phyloP scores from a whole-genome alignment of 495 filamentous ascomycete species.

The Penicillium dipodomyicola region DNA sequence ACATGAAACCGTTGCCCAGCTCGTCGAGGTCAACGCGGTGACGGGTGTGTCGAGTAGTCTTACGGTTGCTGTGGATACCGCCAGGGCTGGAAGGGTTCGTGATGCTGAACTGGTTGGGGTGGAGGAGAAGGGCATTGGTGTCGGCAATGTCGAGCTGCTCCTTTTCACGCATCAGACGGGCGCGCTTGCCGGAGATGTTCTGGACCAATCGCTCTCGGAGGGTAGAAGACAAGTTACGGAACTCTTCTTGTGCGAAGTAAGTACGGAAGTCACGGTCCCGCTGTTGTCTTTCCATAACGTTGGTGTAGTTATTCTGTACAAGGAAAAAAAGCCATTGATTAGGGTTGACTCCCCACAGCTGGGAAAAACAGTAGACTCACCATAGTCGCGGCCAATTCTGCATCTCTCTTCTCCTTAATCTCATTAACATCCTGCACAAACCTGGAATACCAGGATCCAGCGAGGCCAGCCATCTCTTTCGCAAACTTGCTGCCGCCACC shows the following conservation, averaged over 20 bases:
- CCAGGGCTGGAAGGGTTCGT: conserved; percentile 77
- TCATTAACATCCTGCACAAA: conserved; percentile 86
- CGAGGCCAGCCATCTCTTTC: conserved; percentile 59
- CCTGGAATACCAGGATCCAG: conserved; percentile 74
- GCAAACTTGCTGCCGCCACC: conserved; percentile 49
- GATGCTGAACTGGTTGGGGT: conserved; percentile 89
- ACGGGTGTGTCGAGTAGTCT: conserved; percentile 82
- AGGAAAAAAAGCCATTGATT: conserved; percentile 2
- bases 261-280: conserved; percentile 51
- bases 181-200: conserved; percentile 69
- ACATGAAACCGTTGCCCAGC: conserved; percentile 58
- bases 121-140: conserved; percentile 79
- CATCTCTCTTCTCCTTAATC: conserved; percentile 78
- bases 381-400: conserved; percentile 68
- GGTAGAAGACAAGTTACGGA: conserved; percentile 69
- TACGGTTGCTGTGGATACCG: conserved; percentile 73
- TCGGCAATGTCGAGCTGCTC: conserved; percentile 86
- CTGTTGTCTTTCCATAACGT: conserved; percentile 40
- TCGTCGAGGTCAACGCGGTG: conserved; percentile 80
- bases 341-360: not conserved
- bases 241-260: conserved; percentile 78
- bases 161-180: conserved; percentile 79
- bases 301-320: conserved; percentile 41
- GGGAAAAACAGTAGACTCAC: conserved; percentile 50
- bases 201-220: conserved; percentile 83